Conservation (phyloP, 2,329 filamentous ascomycete genomes). For the Epichloe aotearoae region DNA sequence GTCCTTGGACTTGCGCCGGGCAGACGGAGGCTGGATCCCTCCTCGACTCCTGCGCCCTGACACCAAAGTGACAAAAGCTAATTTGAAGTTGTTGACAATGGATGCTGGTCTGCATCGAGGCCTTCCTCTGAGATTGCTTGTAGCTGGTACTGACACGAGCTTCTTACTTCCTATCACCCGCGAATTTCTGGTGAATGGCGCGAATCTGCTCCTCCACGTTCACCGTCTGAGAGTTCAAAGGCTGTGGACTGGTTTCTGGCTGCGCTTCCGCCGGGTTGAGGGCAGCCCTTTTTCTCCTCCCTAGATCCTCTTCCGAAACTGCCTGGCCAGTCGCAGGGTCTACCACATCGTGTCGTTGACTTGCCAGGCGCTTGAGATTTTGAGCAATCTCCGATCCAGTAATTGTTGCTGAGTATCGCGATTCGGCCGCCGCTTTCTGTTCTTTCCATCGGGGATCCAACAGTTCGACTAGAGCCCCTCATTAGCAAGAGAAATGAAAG, state of each 20-base stretch:
- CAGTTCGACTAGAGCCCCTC: constrained; percentile 54
- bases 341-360: constrained; percentile 77
- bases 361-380: constrained; percentile 89
- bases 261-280: constrained; percentile 50
- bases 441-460: constrained; percentile 93
- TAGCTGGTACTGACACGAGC: not conserved
- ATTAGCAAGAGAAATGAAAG: not conserved
- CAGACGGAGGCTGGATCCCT: too few species aligned
- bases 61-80: not conserved
- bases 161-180: constrained; percentile 19
- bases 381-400: constrained; percentile 79
- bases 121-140: not conserved
- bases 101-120: not conserved
- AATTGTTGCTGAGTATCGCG: constrained; percentile 72
- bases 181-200: constrained; percentile 43
- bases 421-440: constrained; percentile 79
- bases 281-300: constrained; percentile 64
- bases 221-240: constrained; percentile 48
- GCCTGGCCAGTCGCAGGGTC: constrained; percentile 57
- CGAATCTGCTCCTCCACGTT: constrained; percentile 82
- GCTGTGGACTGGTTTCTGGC: constrained; percentile 42
- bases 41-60: too few species aligned
- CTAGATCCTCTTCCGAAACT: constrained; percentile 59
- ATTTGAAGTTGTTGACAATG: too few species aligned
- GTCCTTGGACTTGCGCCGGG: too few species aligned